phyloP scores from a whole-genome alignment of 2,329 filamentous ascomycete genomes.

The Trichoderma asperellum region DNA sequence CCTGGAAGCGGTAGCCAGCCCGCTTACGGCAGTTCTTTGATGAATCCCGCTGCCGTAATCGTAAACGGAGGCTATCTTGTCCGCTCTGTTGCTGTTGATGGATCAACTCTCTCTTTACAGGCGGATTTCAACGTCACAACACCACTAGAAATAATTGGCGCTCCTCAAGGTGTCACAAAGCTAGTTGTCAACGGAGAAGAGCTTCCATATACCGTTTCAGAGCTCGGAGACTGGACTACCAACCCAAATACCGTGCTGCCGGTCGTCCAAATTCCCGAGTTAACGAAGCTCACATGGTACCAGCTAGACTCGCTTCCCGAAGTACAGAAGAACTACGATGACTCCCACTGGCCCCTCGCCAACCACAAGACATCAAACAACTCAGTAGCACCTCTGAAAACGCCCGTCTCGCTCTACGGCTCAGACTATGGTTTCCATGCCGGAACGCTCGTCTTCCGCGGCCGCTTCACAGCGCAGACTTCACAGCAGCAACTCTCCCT shows the following conservation, averaged over 20 bases:
- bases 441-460: slow-evolving; percentile 70
- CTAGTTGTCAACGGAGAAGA: slow-evolving; percentile 49
- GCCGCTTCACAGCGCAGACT: slow-evolving; percentile 67
- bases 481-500: slow-evolving; percentile 61
- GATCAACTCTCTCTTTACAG: slow-evolving; percentile 61
- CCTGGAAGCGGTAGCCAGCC: slow-evolving; percentile 38
- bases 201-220: slow-evolving; percentile 42
- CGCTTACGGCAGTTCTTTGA: slow-evolving; percentile 43
- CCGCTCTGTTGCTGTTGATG: slow-evolving; percentile 60
- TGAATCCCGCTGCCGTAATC: slow-evolving; percentile 54
- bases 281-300: slow-evolving; percentile 67
- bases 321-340: slow-evolving; percentile 65
- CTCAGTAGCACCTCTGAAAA: slow-evolving; percentile 57
- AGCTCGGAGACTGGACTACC: slow-evolving; percentile 53
- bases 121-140: slow-evolving; percentile 76
- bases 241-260: slow-evolving; percentile 59
- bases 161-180: slow-evolving; percentile 51
- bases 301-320: slow-evolving; percentile 74
- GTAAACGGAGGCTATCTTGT: slow-evolving; percentile 67
- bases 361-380: slow-evolving; percentile 64
- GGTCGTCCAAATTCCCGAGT: slow-evolving; percentile 39
- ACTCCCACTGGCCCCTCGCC: slow-evolving; percentile 67
- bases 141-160: slow-evolving; percentile 69
- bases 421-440: slow-evolving; percentile 76
- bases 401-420: slow-evolving; percentile 68